These are phyloP conservation scores for Cryptococcus sp. DNA, from an alignment of 1,284 basidiomycete species.

Conservation along the genomic window DNA sequence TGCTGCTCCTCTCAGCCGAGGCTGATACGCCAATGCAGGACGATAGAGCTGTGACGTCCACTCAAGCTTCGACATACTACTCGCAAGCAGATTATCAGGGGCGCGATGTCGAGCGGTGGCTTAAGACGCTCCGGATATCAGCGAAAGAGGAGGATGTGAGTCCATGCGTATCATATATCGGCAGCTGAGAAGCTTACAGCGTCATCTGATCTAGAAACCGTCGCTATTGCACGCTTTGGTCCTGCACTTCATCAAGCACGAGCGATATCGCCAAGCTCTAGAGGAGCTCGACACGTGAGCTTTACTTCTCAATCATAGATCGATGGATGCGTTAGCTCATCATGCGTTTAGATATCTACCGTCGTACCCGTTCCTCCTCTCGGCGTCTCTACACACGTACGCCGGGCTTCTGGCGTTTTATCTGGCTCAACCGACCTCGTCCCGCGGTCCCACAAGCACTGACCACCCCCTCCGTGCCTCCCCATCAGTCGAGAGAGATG, in stretches of 20 bases:
- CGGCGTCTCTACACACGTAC: conserved; percentile 73
- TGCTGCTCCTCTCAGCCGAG: conserved; percentile 46
- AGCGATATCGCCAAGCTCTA: conserved; percentile 66
- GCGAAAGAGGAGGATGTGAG: conserved; percentile 33
- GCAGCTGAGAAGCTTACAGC: neutral
- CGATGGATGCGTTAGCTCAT: neutral
- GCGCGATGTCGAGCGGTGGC: conserved; percentile 31
- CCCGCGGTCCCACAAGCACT: neutral
- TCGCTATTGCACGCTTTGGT: conserved; percentile 71
- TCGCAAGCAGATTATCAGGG: conserved; percentile 6
- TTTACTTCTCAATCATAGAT: neutral
- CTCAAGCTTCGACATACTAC: conserved; percentile 6
- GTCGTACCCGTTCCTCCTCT: conserved; percentile 79
- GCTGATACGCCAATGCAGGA: neutral
- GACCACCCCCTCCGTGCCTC: too few species aligned
- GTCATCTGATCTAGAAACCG: conserved; percentile 61
- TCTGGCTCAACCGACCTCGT: conserved; percentile 48
- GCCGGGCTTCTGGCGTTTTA: conserved; percentile 71
- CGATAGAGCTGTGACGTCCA: neutral
- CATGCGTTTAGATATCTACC: conserved; percentile 66
- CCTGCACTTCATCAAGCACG: conserved; percentile 64
- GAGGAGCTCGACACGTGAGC: conserved; percentile 81
- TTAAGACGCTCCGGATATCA: conserved; percentile 32
- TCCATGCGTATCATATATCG: neutral
- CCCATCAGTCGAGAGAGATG: too few species aligned